Evolutionary conservation across 2,329 filamentous ascomycete genomes (phyloP).

Genomic region (Pseudopyricularia cyperi): DNA sequence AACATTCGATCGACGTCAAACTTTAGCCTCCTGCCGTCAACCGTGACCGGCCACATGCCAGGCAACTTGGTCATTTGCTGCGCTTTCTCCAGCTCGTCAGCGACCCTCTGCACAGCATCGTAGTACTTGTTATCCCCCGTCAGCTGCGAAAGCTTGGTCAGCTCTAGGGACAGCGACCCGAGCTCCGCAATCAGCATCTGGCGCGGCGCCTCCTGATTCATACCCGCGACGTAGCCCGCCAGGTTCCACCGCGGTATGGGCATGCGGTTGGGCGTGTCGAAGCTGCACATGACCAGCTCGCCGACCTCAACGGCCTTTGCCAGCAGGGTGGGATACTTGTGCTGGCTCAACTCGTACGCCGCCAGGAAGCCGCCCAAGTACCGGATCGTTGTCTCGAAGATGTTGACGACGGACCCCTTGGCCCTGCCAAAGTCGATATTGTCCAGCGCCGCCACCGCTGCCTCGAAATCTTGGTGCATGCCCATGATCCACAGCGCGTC

Average conservation of each 20-base stretch:
- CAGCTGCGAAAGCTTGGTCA: conserved; percentile 51
- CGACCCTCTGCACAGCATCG: conserved; percentile 46
- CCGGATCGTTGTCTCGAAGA: conserved; percentile 19
- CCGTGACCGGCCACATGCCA: conserved; percentile 47
- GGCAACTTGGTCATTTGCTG: conserved; percentile 43
- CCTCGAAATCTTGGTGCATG: conserved; percentile 34
- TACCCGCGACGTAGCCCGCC: conserved; percentile 29
- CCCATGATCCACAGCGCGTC: conserved; percentile 45
- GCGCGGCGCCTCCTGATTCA: conserved; percentile 28
- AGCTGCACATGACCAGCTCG: conserved; percentile 51
- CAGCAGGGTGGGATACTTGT: conserved; percentile 37
- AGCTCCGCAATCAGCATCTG: conserved; percentile 32
- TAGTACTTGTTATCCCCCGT: conserved; percentile 48
- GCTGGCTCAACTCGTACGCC: conserved; percentile 20
- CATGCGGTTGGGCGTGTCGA: conserved; percentile 57
- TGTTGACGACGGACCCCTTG: conserved; percentile 20
- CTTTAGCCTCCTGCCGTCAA: conserved; percentile 40
- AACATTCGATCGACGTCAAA: conserved; percentile 42
- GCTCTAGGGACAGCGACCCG: conserved; percentile 47
- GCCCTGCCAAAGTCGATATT: conserved; percentile 35
- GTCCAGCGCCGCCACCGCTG: conserved; percentile 29
- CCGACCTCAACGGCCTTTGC: conserved; percentile 50
- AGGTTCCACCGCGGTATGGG: conserved; percentile 46
- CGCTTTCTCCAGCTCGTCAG: conserved; percentile 36
- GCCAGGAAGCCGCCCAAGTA: conserved; percentile 17